Evolutionary conservation across 345 rosid genomes (phyloP), one percentile per base, ranked within the genome.

Genomic region (Sisymbrium irio): DNA sequence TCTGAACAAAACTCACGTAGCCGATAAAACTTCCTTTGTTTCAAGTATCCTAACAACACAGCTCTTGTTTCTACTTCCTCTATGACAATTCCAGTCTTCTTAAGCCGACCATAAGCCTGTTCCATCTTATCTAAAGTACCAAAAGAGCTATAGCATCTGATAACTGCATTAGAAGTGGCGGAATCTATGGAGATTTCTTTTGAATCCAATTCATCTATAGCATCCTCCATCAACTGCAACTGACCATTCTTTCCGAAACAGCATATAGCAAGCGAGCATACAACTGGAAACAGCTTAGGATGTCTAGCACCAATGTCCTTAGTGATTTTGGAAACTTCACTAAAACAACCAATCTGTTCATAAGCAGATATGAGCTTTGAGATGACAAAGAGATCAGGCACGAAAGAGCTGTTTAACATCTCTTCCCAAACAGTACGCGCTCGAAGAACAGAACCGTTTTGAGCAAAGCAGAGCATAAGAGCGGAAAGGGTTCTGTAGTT

Each of bases 81-180:
- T 39, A 89, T 82, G 51, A 83, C 78, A 75, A 75, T 74, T 59
- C 91, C 79, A 65, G 84, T 82, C 71, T 82, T 82, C 72, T 70
- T 89, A 73, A 93, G 79, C 33, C 86, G 82, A 22, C 58, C 55
- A 72, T 83, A 91, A 65, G 88, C 90, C 4, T 44, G 61, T 76
- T 93, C 98, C 88, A 85, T 85, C 60, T 89, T 83, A 0, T 75
- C 80, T 60, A 91, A 75, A 6, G 79, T 84, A 66, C 88, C 91
- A 25, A 77, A 84, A 50, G 28, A 5, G 67, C 90, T 82, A 73
- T 81, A 88, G 77, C 79, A 85, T 46, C 62, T 83, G 32, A 87
- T 19, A 27, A 89, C 71, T 8, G 86, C 82, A 70, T 89, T 86
- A 28, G 80, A 85, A 6, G 88, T 83, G 10, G 62, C 68, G 7